These are phyloP conservation scores for Ophiostoma triangulosporum DNA, from an alignment of 2,329 filamentous ascomycete genomes.

Conservation along the genomic window DNA sequence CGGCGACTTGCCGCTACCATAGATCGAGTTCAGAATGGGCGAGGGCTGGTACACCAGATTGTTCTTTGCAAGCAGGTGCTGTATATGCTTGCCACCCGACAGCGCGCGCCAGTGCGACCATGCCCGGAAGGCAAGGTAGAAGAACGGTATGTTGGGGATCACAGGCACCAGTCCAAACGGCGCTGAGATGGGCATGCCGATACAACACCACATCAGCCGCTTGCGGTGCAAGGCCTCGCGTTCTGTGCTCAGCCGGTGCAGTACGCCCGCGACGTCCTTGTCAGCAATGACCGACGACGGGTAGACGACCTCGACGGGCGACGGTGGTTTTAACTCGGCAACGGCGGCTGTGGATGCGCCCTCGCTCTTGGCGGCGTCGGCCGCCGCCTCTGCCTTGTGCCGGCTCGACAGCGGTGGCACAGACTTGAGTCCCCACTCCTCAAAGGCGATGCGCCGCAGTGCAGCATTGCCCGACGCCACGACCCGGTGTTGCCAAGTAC, in stretches of 20 bases:
- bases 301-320: constrained; percentile 59
- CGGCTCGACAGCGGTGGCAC: constrained; percentile 64
- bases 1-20: constrained; percentile 28
- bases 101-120: constrained; percentile 88
- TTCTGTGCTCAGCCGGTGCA: constrained; percentile 63
- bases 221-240: constrained; percentile 63
- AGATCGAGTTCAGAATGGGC: constrained; percentile 58
- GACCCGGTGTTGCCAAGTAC: constrained; percentile 71
- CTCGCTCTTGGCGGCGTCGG: neutral
- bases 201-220: constrained; percentile 66
- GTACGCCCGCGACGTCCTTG: constrained; percentile 48
- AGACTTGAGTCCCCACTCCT: constrained; percentile 97
- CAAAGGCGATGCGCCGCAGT: constrained; percentile 77
- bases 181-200: constrained; percentile 69
- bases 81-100: constrained; percentile 69
- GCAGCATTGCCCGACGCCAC: constrained; percentile 78
- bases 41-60: constrained; percentile 55
- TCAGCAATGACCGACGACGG: constrained; percentile 54
- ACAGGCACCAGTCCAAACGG: constrained; percentile 77
- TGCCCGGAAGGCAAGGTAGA: constrained; percentile 82
- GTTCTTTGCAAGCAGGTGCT: constrained; percentile 64
- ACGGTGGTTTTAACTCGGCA: constrained; percentile 15
- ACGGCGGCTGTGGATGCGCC: neutral
- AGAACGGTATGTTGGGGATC: constrained; percentile 93
- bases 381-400: constrained; percentile 38